These are phyloP conservation scores for Porphyra umbilicalis DNA, from an alignment of 31 red algal genomes.

Conservation along the genomic window DNA sequence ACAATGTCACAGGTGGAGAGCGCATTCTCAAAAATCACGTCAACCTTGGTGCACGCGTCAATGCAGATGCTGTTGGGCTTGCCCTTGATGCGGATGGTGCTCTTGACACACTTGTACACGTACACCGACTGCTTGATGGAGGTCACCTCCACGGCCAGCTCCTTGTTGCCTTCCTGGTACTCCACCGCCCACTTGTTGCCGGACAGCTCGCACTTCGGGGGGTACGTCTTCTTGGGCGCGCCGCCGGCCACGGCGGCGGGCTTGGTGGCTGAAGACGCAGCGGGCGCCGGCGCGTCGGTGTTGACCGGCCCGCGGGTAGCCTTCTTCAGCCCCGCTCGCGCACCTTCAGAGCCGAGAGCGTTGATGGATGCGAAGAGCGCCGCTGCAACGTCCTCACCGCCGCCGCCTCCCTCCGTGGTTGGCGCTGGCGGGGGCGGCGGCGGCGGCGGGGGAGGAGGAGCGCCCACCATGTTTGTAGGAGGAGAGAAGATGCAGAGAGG, in stretches of 20 bases:
- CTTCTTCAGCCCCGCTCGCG: constrained; percentile 33
- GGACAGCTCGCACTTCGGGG: constrained; percentile 14
- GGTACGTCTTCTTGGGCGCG: constrained; percentile 2
- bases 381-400: constrained; percentile 17
- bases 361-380: constrained; percentile 45
- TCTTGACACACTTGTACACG: constrained; percentile 43
- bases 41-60: constrained; percentile 45
- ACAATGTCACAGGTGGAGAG: constrained; percentile 48
- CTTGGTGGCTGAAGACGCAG: constrained; percentile 5
- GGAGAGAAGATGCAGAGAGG: neutral
- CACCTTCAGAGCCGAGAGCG: constrained; percentile 14
- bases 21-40: constrained; percentile 35
- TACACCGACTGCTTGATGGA: constrained; percentile 54
- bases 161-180: constrained; percentile 39
- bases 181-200: constrained; percentile 49
- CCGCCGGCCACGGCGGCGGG: constrained; percentile 14
- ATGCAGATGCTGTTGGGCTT: constrained; percentile 59
- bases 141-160: constrained; percentile 14
- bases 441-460: constrained; percentile 19
- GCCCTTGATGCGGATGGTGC: constrained; percentile 39
- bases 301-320: constrained; percentile 41
- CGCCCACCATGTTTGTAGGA: neutral
- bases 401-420: constrained; percentile 6
- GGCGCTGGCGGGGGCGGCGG: constrained; percentile 35
- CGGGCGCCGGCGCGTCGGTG: constrained; percentile 11